These are phyloP conservation scores for Xerophyta viscosa DNA, from an alignment of 106 monocot genomes.

Conservation along the genomic window DNA sequence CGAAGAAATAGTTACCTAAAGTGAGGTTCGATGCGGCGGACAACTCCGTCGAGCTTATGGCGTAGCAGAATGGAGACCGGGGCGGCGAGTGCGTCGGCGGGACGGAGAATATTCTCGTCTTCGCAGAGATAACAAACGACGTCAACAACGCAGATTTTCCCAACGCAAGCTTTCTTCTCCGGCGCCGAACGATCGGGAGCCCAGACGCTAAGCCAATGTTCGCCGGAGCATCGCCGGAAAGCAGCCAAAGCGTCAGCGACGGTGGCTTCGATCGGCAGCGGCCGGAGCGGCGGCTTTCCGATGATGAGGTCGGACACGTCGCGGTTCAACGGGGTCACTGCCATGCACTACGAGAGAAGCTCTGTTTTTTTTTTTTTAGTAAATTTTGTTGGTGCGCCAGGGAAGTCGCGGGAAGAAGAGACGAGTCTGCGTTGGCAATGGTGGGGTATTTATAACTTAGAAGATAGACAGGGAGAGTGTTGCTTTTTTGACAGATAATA, in stretches of 20 bases:
- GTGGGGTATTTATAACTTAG: too few relatives aligned
- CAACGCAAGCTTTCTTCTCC: not conserved
- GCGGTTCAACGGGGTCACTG: constrained; percentile 4
- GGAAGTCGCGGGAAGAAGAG: too few relatives aligned
- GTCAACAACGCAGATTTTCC: not conserved
- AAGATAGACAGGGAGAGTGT: too few relatives aligned
- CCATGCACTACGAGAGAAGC: constrained; percentile 1
- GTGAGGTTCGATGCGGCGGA: constrained; percentile 4
- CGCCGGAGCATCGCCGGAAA: not conserved
- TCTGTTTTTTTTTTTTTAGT: not conserved
- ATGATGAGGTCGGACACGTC: constrained; percentile 10
- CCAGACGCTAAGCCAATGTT: constrained; percentile 5
- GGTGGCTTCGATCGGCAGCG: not conserved
- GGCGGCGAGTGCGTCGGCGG: not conserved
- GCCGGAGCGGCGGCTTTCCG: constrained; percentile 3
- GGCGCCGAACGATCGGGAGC: not conserved
- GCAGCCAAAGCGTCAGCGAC: constrained; percentile 4
- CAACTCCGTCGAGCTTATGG: not conserved
- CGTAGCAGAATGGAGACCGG: not conserved
- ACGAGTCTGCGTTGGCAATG: too few relatives aligned
- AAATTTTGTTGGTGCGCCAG: too few relatives aligned
- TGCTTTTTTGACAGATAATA: too few relatives aligned
- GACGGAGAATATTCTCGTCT: not conserved
- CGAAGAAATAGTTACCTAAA: not conserved
- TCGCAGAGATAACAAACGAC: constrained; percentile 6